Base-by-base conservation (phyloP, 129 eudicot species). In the Chrysanthemum makinoi region DNA sequence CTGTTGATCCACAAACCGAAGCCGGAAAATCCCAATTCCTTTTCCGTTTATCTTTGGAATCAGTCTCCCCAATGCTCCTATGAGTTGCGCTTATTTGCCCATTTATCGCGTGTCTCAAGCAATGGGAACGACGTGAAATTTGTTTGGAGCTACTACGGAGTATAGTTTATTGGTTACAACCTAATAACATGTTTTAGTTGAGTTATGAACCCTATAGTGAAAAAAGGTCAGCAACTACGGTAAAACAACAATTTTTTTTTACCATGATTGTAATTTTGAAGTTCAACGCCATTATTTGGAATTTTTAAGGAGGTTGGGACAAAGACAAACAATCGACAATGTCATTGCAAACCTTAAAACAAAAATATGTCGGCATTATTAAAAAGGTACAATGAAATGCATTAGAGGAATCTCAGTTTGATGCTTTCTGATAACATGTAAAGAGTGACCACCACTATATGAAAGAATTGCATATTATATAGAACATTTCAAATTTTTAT, bases 61-160 rank as follows among this genome's bases (percentile, higher is more conserved):
- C 97, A 55, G 84, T 81, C 62, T 85, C 95, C 15, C 97, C 95
- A 2, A 90, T 88, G 78, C 81, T 85, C 66, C 75, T 82, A 58
- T 81, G 82, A 57, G 89, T 65, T 8, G 68, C 63, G 46, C 53
- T 79, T 69, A 90, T 81, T 78, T 90, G 89, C 15, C 75, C 84
- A 13, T 75, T 85, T 80, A 90, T 83, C 3, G 87, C 87, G 68
- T 90, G 95, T n/a, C 89, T 87, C 80, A 90, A 77, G 79, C 86
- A 85, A 46, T 95, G 97, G 44, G 87, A 90, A 62, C 87, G 97
- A 57, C 91, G 82, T 15, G 95, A 90, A 50, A 90, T 87, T 13
- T n/a, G 95, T 90, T 75, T 83, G 91, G 30, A 90, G 87, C 87
- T n/a, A 87, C 65, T 15, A 95, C 85, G 87, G 87, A 90, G 47